These are phyloP conservation scores for Endogone sp. DNA, from an alignment of 192 early-diverging fungal genomes.

Conservation along the genomic window DNA sequence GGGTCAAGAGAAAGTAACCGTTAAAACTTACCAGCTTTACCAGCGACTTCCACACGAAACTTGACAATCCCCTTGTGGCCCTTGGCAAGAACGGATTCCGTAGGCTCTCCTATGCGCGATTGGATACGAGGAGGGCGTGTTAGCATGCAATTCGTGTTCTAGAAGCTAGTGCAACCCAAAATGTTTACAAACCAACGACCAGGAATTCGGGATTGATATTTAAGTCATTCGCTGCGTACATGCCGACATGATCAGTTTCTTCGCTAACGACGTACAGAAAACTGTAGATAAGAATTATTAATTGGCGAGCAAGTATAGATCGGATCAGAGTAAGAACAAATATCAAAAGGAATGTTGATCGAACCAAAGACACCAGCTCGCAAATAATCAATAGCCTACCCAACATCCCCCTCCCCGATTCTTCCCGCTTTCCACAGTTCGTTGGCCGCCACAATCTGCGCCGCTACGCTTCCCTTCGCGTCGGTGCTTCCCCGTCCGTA, in stretches of 20 bases:
- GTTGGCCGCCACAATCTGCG: constrained; percentile 41
- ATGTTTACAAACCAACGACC: constrained; percentile 16
- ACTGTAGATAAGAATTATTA: not conserved
- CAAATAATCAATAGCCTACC: not conserved
- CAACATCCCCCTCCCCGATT: constrained; percentile 43
- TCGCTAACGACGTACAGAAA: constrained; percentile 50
- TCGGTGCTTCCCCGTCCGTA: constrained; percentile 41
- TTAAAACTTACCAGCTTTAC: not conserved
- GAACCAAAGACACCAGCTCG: not conserved
- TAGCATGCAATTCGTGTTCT: not conserved
- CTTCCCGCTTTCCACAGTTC: constrained; percentile 40
- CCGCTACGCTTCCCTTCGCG: constrained; percentile 45
- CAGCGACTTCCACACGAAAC: not conserved
- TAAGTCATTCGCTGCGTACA: constrained; percentile 39
- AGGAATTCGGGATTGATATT: constrained; percentile 33
- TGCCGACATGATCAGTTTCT: constrained; percentile 48
- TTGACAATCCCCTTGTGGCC: constrained; percentile 44
- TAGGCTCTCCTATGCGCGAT: constrained; percentile 39
- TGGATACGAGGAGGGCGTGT: not conserved
- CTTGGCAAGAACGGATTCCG: constrained; percentile 37
- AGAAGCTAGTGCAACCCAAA: no score
- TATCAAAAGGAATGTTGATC: no score
- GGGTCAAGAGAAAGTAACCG: not conserved
- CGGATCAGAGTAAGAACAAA: no score
- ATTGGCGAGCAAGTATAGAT: no score